Conservation (phyloP, 495 filamentous ascomycete species). For the Xylaria sp. region DNA sequence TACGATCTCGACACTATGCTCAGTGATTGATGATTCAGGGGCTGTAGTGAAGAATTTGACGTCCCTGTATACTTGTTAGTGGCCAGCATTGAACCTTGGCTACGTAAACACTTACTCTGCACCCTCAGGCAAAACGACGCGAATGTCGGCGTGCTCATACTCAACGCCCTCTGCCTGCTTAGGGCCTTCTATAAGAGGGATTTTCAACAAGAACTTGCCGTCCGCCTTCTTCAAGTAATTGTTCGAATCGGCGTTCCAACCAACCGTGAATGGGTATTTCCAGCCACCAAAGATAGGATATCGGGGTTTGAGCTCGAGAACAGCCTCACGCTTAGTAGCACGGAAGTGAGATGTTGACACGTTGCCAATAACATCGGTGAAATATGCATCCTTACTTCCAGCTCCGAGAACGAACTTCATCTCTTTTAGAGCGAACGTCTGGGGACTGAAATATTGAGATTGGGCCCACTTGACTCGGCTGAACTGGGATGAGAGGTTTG, state of each 20-base stretch:
- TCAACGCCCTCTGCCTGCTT: conserved; percentile 82
- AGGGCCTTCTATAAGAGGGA: conserved; percentile 95
- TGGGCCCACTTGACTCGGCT: conserved; percentile 84
- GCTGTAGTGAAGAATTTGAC: conserved; percentile 70
- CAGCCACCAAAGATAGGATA: conserved; percentile 95
- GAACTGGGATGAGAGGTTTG: conserved; percentile 83
- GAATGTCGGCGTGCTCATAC: conserved; percentile 81
- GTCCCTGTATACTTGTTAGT: conserved; percentile 59
- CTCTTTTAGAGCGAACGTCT: conserved; percentile 79
- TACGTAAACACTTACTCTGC: conserved; percentile 70
- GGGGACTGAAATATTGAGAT: conserved; percentile 75
- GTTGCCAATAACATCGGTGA: conserved; percentile 96
- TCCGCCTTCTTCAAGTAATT: conserved; percentile 70
- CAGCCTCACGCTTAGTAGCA: conserved; percentile 75
- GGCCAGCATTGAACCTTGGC: neutral
- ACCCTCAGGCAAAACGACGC: conserved; percentile 89
- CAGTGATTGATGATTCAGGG: conserved; percentile 63
- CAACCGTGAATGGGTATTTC: conserved; percentile 95
- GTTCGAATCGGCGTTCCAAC: conserved; percentile 87
- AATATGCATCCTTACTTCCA: conserved; percentile 86
- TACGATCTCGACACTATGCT: conserved; percentile 56
- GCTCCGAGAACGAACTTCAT: conserved; percentile 78
- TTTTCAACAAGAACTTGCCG: conserved; percentile 82
- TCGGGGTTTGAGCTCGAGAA: conserved; percentile 87
- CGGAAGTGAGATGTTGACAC: conserved; percentile 93